Evolutionary conservation across 441 rosid genomes (phyloP).

Genomic region (Rhodomyrtus psidioides): DNA sequence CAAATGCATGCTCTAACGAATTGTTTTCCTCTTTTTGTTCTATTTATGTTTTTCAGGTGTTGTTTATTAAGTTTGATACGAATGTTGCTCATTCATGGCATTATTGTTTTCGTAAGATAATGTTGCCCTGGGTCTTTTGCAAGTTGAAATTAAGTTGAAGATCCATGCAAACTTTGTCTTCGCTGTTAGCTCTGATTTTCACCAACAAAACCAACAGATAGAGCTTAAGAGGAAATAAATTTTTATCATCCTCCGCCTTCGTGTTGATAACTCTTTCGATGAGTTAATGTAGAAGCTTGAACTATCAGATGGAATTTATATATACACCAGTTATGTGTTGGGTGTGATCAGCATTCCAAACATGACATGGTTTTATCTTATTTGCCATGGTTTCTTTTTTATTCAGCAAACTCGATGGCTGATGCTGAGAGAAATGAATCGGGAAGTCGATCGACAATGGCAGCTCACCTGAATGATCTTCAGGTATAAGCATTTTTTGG

Average conservation of each 20-base stretch:
- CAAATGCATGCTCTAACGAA: background rate
- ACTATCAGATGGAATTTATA: background rate
- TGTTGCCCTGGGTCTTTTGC: background rate
- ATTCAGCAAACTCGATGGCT: slow-evolving; percentile 51
- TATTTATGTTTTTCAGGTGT: background rate
- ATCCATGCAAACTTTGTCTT: background rate
- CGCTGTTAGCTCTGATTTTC: background rate
- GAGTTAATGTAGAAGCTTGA: background rate
- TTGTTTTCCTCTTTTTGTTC: background rate
- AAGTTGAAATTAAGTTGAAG: background rate
- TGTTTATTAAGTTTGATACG: background rate
- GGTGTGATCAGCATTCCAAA: background rate
- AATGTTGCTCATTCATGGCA: background rate
- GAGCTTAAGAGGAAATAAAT: background rate
- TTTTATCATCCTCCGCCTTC: background rate
- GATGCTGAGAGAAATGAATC: slow-evolving; percentile 39
- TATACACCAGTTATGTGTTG: background rate
- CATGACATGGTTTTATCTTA: background rate
- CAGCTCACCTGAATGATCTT: slow-evolving; percentile 35
- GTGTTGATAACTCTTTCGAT: background rate
- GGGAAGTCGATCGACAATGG: slow-evolving; percentile 30
- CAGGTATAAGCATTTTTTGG: slow-evolving; percentile 31
- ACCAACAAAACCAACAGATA: background rate
- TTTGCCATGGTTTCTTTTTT: background rate
- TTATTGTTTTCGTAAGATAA: background rate